Evolutionary conservation across 352 stramenopile species (phyloP), one percentile per base, ranked within the genome.

Genomic region (Pythium pyrilobum): DNA sequence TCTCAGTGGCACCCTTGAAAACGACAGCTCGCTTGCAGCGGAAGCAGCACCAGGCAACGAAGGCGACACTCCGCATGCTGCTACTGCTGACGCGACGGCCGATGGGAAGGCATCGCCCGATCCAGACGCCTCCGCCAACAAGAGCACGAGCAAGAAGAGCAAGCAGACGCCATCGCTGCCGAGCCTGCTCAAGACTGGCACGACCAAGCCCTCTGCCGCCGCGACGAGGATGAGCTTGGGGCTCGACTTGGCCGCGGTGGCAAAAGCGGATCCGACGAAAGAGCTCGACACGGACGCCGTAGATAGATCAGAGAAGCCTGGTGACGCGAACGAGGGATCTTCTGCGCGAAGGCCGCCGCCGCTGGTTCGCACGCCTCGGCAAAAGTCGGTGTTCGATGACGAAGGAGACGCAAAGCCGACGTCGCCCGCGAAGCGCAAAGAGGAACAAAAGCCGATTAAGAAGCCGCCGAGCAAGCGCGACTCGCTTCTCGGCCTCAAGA

Each of bases 401-500:
- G 44, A 37, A 36, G 45, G 15, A 5, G 54, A 54, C 3, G 32
- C 34, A 8, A 62, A 55, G 45, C n/a, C 24, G 18, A 40, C 44
- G 20, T 56, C 44, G n/a, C 47, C 47, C 18, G 20, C 27, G 9
- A 37, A 40, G 21, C 4, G 12, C 12, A 27, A 53, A 16, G 13
- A 23, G 2, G 40, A 52, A 39, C 42, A 23, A 12, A 64, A 64
- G 21, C 24, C 12, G 43, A 51, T 15, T 15, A 45, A 43, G 16
- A 44, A 32, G 21, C 23, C 33, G 3, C 33, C 20, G 15, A 46
- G 23, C 33, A 59, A 64, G 33, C 56, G 56, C 18, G 56, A 64
- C 32, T 64, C 56, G 12, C 20, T 39, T 27, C n/a, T 53, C 13
- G 42, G 36, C 24, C 56, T 64, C 25, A 64, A 64, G 32, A 28